A percentile compares a stretch with the other conserved stretches of the same genome.
Evolutionary conservation across 2,329 filamentous ascomycete species (phyloP).

Genomic region (Pseudonectria foliicola): DNA sequence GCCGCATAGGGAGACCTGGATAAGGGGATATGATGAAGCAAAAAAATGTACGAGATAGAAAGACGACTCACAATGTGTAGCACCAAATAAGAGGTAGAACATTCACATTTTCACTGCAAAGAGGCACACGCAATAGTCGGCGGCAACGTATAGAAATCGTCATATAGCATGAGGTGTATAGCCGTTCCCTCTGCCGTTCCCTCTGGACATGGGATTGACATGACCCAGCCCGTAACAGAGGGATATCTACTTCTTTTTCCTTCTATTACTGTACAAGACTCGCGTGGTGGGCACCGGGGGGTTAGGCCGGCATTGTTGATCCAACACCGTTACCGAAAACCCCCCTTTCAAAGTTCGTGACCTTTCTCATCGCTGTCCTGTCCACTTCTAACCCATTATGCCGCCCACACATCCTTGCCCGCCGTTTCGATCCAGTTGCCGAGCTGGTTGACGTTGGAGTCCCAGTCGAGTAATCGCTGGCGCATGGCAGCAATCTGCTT

Average conservation of each 20-base stretch:
- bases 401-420: slow-evolving; percentile 93
- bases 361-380: no score
- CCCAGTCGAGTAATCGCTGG: slow-evolving; percentile 83
- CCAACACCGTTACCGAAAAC: no score
- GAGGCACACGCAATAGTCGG: slow-evolving; percentile 2
- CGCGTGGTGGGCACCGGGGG: no score
- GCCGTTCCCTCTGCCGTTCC: slow-evolving; percentile 11
- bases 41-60: not conserved
- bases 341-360: no score
- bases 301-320: no score
- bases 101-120: not conserved
- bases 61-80: no score
- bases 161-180: slow-evolving; percentile 14
- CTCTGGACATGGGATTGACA: slow-evolving; percentile 7
- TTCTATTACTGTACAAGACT: no score
- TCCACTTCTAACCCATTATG: slow-evolving; percentile 36
- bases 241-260: slow-evolving; percentile 23
- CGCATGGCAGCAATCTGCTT: slow-evolving; percentile 92
- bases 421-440: slow-evolving; percentile 95
- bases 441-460: slow-evolving; percentile 88
- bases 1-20: slow-evolving; percentile 9
- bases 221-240: slow-evolving; percentile 12
- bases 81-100: no score
- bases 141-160: slow-evolving; percentile 1
- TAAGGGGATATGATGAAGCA: no score